phyloP scores from a whole-genome alignment of 2,329 filamentous ascomycete species.

The Ilyonectria sp. region DNA sequence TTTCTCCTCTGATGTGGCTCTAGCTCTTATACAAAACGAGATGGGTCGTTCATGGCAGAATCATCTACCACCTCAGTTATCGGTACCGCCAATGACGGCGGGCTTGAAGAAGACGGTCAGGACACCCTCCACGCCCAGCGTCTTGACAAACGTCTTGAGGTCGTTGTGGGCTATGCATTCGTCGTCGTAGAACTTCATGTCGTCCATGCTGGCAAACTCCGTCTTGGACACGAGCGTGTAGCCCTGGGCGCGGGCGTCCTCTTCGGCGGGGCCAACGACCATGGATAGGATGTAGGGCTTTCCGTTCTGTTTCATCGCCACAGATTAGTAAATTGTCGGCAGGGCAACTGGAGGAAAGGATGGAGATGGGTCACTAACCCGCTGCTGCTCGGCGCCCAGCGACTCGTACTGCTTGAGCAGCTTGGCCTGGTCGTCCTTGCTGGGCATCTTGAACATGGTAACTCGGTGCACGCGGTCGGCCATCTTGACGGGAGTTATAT shows the following conservation, averaged over 20 bases:
- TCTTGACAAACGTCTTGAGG: constrained; percentile 56
- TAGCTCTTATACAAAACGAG: neutral
- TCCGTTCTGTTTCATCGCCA: constrained; percentile 67
- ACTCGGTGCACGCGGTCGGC: constrained; percentile 62
- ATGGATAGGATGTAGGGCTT: constrained; percentile 78
- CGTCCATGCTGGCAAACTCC: constrained; percentile 75
- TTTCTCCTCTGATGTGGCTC: constrained; percentile 1
- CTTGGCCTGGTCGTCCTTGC: constrained; percentile 59
- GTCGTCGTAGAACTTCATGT: constrained; percentile 80
- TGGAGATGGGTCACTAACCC: constrained; percentile 52
- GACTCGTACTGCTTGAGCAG: constrained; percentile 62
- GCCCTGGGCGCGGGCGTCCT: constrained; percentile 74
- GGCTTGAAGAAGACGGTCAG: constrained; percentile 61
- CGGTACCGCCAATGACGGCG: constrained; percentile 45
- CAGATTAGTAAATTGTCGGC: constrained; percentile 5
- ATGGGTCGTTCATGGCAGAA: neutral
- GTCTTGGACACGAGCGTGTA: constrained; percentile 76
- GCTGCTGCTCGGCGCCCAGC: constrained; percentile 58
- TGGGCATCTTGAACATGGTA: constrained; percentile 69
- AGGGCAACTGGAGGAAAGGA: neutral
- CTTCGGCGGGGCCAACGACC: constrained; percentile 66
- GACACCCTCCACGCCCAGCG: constrained; percentile 54
- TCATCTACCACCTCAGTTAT: constrained; percentile 17
- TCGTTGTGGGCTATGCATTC: constrained; percentile 60
- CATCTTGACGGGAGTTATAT: constrained; percentile 51